phyloP scores from a whole-genome alignment of 306 rosid genomes.

The Cucumis hystrix region DNA sequence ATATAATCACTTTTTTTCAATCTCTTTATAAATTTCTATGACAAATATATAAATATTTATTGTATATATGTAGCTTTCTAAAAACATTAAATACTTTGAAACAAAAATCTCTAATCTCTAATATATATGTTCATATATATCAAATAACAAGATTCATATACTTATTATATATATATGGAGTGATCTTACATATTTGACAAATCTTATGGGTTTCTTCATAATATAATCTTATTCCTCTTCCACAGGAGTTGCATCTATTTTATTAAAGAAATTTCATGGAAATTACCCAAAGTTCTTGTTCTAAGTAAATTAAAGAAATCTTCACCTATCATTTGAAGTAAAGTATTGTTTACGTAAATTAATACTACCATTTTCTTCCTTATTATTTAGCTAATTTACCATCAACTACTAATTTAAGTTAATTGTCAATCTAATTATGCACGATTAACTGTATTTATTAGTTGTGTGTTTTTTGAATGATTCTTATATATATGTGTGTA shows the following conservation, averaged over 20 bases:
- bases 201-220: background rate
- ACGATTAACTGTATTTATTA: background rate
- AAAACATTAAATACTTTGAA: too few species aligned
- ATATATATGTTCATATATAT: too few species aligned
- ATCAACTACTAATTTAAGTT: background rate
- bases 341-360: background rate
- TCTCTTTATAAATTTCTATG: background rate
- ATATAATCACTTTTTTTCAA: background rate
- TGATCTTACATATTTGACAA: background rate
- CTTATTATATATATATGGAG: too few species aligned
- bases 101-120: too few species aligned
- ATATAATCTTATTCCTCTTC: background rate
- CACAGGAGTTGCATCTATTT: background rate
- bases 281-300: background rate
- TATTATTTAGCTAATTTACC: background rate
- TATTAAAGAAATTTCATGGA: background rate
- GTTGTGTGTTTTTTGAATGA: background rate
- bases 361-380: background rate
- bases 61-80: background rate
- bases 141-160: too few species aligned
- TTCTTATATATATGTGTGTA: background rate
- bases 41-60: background rate
- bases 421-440: background rate
- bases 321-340: background rate
- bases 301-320: background rate